Conservation (phyloP, 768 basidiomycete genomes). For the Agrocybe praecox region DNA sequence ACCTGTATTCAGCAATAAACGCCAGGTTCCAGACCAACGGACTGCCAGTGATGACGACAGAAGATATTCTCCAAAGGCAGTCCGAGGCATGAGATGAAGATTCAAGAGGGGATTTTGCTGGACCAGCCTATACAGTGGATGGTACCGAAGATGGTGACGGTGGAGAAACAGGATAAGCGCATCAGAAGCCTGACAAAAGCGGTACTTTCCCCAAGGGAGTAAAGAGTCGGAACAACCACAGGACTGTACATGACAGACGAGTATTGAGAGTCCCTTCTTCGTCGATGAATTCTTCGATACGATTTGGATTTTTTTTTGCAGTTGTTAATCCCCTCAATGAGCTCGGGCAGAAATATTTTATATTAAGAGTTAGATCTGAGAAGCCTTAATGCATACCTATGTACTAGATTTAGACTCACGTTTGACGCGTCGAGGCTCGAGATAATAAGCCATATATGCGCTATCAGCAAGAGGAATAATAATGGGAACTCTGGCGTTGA, state of each 20-base stretch:
- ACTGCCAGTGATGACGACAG: not conserved
- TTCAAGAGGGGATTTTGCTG: not conserved
- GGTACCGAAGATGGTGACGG: not conserved
- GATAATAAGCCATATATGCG: too few relatives aligned
- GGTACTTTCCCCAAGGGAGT: not conserved
- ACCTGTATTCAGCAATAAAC: too few relatives aligned
- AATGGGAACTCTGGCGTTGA: slow-evolving; percentile 10
- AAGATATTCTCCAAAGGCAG: not conserved
- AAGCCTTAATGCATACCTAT: too few relatives aligned
- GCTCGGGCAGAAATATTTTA: too few relatives aligned
- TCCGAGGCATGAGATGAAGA: not conserved
- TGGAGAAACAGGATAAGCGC: not conserved
- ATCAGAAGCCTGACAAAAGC: not conserved
- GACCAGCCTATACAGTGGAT: slow-evolving; percentile 1
- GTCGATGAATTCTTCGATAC: not conserved
- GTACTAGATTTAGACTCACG: too few relatives aligned
- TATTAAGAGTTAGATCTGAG: too few relatives aligned
- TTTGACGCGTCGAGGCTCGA: too few relatives aligned
- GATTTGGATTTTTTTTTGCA: too few relatives aligned
- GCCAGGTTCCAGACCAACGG: not conserved
- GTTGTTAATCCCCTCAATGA: too few relatives aligned
- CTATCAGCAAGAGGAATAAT: not conserved
- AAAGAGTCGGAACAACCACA: slow-evolving; percentile 1
- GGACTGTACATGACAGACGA: too few relatives aligned
- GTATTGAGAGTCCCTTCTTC: not conserved